These are phyloP conservation scores for Pyronema domesticum DNA, from an alignment of 495 filamentous ascomycete species.

Conservation along the genomic window DNA sequence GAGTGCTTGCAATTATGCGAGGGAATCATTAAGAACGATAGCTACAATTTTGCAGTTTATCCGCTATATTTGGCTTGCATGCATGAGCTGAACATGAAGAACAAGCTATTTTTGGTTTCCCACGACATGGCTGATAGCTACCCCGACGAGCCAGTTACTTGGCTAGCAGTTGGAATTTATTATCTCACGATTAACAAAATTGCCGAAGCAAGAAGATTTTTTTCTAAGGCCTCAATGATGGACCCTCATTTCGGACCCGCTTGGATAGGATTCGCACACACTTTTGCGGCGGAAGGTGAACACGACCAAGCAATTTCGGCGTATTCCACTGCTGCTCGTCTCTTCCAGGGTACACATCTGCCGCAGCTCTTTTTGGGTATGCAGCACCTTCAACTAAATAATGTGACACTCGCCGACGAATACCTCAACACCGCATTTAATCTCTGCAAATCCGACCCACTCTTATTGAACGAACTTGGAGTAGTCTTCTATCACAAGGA, in stretches of 20 bases:
- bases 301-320: constrained; percentile 97
- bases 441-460: constrained; percentile 60
- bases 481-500: constrained; percentile 89
- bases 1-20: constrained; percentile 71
- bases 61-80: constrained; percentile 85
- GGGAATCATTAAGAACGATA: constrained; percentile 58
- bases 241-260: constrained; percentile 94
- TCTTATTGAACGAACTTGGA: constrained; percentile 88
- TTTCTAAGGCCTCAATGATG: constrained; percentile 92
- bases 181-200: constrained; percentile 80
- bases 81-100: constrained; percentile 70
- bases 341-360: constrained; percentile 94
- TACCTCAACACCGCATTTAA: constrained; percentile 76
- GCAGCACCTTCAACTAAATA: constrained; percentile 92
- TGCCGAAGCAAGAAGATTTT: constrained; percentile 83
- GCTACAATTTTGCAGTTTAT: constrained; percentile 76
- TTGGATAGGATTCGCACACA: constrained; percentile 98
- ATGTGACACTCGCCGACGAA: constrained; percentile 88
- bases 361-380: constrained; percentile 94
- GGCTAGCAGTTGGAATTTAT: constrained; percentile 88
- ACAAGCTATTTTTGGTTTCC: constrained; percentile 78
- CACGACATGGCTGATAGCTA: constrained; percentile 87
- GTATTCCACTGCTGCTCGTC: constrained; percentile 83
- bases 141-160: constrained; percentile 75
- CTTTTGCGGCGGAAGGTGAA: constrained; percentile 98